Evolutionary conservation across 441 rosid genomes (phyloP), one percentile per base, ranked within the genome.

Genomic region (Raphanus hybrid): DNA sequence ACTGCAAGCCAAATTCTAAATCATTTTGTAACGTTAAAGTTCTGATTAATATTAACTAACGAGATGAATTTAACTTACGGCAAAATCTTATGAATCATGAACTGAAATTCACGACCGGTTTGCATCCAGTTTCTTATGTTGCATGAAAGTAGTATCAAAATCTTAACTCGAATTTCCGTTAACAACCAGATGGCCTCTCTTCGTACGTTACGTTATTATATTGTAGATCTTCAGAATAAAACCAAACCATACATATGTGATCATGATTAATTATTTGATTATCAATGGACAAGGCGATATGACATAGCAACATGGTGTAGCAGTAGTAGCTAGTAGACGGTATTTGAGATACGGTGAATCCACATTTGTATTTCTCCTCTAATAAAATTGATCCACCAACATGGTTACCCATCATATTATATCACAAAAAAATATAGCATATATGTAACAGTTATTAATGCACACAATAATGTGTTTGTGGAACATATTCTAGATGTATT

Each of bases 271-370:
- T 8, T 54, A 37, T 70, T 34, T 35, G 45, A 61, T 77, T 32
- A 78, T 52, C 64, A 55, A 64, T 16, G 54, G 75, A 74, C 70
- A 79, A 74, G 55, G 70, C 43, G 63, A 8, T 29, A 79, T 23
- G 75, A 69, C 67, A 65, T 39, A 29, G 5, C 66, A 52, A 79
- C 78, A 74, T 74, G 75, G 34, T 78, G 71, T 57, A 70, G 32
- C 69, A 69, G 71, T 57, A 70, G 32, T 74, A 69, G 82, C 75
- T 68, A 69, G 45, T 69, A 32, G 75, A 74, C 78, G 63, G 71
- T 32, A 52, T 57, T 23, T 63, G 71, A 69, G 82, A 79, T 79
- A 64, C 60, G 37, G 75, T 65, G 83, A 82, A 76, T 73, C 85
- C 64, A 61, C 55, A 35, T 76, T 75, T 48, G 50, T 72, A 62